Conservation (phyloP, 2,329 filamentous ascomycete species). For the Neofusicoccum laricinum region DNA sequence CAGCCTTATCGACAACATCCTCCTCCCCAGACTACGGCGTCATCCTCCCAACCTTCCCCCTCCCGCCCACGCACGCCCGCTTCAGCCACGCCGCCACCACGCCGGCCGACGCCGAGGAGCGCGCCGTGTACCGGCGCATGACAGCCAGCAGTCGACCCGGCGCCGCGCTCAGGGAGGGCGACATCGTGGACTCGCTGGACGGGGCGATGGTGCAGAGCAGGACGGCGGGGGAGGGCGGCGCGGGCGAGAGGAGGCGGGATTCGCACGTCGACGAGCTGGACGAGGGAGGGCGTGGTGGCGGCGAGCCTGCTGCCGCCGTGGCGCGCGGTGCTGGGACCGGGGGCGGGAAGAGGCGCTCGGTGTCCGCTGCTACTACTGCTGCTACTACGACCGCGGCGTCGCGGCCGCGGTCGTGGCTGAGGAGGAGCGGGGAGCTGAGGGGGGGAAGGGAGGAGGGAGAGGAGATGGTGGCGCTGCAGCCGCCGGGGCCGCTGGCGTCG, state of each 20-base stretch:
- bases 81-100: neutral
- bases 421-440: neutral
- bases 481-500: neutral
- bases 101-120: too few species aligned
- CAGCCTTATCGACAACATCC: neutral
- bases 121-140: too few species aligned
- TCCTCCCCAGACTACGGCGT: neutral
- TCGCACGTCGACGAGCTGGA: neutral
- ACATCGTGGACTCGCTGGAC: too few species aligned
- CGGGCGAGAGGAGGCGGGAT: neutral
- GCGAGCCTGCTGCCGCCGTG: neutral
- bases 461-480: neutral
- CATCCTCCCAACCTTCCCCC: neutral
- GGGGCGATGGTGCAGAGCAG: neutral
- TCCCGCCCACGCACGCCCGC: conserved; percentile 1
- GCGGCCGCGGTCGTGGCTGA: neutral
- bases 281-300: neutral
- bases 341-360: too few species aligned
- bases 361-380: too few species aligned
- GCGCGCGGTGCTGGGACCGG: neutral
- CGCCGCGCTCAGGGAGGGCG: neutral
- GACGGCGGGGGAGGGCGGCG: neutral
- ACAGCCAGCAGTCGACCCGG: too few species aligned
- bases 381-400: neutral
- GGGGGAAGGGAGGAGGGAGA: neutral